Conservation (phyloP, 2,329 filamentous ascomycete species). For the Aspergillus intermedius region DNA sequence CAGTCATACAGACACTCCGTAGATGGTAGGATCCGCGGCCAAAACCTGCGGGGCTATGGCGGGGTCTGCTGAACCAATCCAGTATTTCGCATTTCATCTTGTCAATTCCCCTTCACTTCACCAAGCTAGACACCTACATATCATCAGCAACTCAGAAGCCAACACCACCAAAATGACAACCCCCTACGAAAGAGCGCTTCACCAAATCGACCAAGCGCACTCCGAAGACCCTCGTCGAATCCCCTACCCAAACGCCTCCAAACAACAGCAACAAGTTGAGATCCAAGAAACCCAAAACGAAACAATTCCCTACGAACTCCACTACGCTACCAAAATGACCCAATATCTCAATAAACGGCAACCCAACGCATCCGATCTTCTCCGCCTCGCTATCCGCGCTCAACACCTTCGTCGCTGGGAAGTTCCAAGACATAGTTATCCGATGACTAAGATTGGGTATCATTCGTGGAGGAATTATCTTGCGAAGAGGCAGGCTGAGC, state of each 20-base stretch:
- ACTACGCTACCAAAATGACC: conserved; percentile 77
- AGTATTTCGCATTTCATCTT: not conserved
- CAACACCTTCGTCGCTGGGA: conserved; percentile 87
- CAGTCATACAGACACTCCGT: too few species aligned
- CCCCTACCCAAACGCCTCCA: conserved; percentile 54
- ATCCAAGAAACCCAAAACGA: conserved; percentile 35
- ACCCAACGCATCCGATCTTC: conserved; percentile 57
- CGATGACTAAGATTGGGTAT: conserved; percentile 69
- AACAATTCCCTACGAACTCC: conserved; percentile 65
- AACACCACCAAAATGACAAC: conserved; percentile 19
- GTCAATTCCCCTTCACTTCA: not conserved
- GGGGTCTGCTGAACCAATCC: not conserved
- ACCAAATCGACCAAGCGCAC: conserved; percentile 68
- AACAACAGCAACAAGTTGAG: conserved; percentile 63
- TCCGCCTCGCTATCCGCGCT: conserved; percentile 71
- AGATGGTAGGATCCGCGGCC: too few species aligned
- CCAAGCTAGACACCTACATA: not conserved
- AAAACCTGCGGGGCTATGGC: not conserved
- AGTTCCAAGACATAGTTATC: conserved; percentile 65
- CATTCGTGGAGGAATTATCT: conserved; percentile 70
- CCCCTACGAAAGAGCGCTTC: conserved; percentile 46
- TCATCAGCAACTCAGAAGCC: not conserved
- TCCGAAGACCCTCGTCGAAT: conserved; percentile 57
- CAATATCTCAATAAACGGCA: conserved; percentile 58
- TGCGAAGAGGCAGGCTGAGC: conserved; percentile 63